Evolutionary conservation across 768 basidiomycete genomes (phyloP), one percentile per base, ranked within the genome.

Genomic region (Trametes meyenii): DNA sequence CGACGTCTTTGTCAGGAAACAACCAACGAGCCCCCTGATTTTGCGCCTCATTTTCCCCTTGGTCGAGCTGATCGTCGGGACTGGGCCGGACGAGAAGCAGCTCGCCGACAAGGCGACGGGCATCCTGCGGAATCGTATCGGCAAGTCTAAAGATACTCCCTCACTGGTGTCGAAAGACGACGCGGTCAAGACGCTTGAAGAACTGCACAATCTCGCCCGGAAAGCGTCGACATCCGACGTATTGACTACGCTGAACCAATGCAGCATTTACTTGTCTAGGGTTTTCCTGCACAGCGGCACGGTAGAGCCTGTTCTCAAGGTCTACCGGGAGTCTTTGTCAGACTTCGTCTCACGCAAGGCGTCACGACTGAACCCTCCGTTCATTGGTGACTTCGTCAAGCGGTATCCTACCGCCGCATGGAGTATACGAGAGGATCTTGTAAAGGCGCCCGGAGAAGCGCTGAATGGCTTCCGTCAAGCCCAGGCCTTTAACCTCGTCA

Each of bases 61-160:
- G 38, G 77, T 96, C 60, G 87, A 90, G 54, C 81, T 98, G 48
- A 81, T 89, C 50, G 80, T 84, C 46, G 80, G 81, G 55, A 83
- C 85, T 35, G 79, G 86, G 48, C 72, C 82, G 26, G 91, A 95
- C 73, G 95, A 98, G 73, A 84, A 82, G 46, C 95, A 97, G 67
- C 79, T 98, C n/a, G 82, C 89, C 12, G 89, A 92, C 72, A 98
- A 98, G 75, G 88, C 94, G 1, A 82, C 83, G 60, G 88, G 90
- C 24, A 84, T 98, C 62, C 79, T 98, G 44, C 84, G 85, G 42
- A 82, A 81, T 24, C 84, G 92, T 40, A 79, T 96, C 59, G 83
- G 80, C 58, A 93, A 93, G 71, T 76, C 84, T 45, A 94, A 89
- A 69, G 92, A 90, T 12, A 58, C 83, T 11, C 87, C 89, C 2